Conservation (phyloP, 2,329 filamentous ascomycete genomes). For the Aciculosporium take region DNA sequence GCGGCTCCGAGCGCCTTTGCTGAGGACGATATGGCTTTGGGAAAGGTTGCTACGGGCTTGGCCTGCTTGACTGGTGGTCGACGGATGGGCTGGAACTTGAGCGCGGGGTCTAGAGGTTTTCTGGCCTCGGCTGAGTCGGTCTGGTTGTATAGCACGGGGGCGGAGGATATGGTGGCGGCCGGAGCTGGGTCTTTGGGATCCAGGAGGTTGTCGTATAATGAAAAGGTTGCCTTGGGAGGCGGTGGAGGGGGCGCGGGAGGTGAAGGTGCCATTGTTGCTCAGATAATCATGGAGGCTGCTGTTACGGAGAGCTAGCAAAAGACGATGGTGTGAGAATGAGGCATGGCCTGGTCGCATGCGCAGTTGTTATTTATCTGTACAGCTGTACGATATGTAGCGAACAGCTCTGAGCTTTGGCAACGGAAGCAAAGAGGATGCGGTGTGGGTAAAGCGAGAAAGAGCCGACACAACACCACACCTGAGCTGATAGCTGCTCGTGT, state of each 20-base stretch:
- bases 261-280: constrained; percentile 16
- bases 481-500: not conserved
- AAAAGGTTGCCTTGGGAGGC: constrained; percentile 39
- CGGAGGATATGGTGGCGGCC: constrained; percentile 58
- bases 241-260: constrained; percentile 23
- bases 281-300: not conserved
- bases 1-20: constrained; percentile 14
- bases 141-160: constrained; percentile 57
- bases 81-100: constrained; percentile 79
- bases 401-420: not conserved
- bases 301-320: not conserved
- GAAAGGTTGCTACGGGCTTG: constrained; percentile 46
- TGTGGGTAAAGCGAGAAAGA: not conserved
- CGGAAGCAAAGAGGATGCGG: not conserved
- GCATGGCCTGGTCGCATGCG: not conserved
- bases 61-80: constrained; percentile 49
- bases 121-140: constrained; percentile 38
- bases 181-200: constrained; percentile 38
- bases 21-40: constrained; percentile 26
- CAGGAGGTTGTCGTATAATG: constrained; percentile 74
- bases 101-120: constrained; percentile 45
- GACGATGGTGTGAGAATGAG: not conserved
- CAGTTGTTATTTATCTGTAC: not conserved
- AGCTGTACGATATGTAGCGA: not conserved
- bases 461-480: not conserved